Evolutionary conservation across 2,329 filamentous ascomycete genomes (phyloP), one percentile per base, ranked within the genome.

Genomic region (Scedosporium dehoogii): DNA sequence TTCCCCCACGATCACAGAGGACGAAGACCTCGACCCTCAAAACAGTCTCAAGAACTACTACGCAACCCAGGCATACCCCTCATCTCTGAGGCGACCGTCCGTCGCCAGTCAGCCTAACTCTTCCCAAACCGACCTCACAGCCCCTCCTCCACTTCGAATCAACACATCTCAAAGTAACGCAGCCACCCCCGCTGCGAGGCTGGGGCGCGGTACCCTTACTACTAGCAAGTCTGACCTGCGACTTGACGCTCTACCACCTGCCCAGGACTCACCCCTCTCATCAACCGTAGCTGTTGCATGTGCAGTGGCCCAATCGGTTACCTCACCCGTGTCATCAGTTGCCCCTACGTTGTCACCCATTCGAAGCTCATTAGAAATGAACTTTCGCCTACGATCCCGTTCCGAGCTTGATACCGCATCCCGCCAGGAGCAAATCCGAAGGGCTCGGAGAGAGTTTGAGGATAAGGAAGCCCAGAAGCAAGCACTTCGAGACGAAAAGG

Each of bases 361-460:
- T 5, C 83, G 85, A 60, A 78, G 74, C 62, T 87, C 85, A 0
- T 76, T 87, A 58, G 85, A 88, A 61, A 74, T 76, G 70, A 70
- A 76, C 63, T 86, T 86, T 66, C 84, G 85, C 59, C 73, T 86
- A 4, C 83, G 85, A 65, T 82, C 81, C 58, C 81, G 82, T 64
- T 85, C 83, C 48, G 84, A 87, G 65, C 74, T 85, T 16, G 82
- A 85, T 68, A 79, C 81, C 5, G 77, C 74, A 12, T 76, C 77
- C 1, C 81, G 82, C 29, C 75, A 79, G 59, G 83, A 85, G 64
- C 81, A 84, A 51, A 81, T 88, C 41, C 79, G 82, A 55, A 80
- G 82, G 68, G 85, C 84, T 3, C 83, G 85, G 61, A 82, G 82
- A 67, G 85, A 83, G 68, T 87, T 87, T 65, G 79, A 85, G 69